Conservation (phyloP, 2,329 filamentous ascomycete species). For the Xylaria sp. region DNA sequence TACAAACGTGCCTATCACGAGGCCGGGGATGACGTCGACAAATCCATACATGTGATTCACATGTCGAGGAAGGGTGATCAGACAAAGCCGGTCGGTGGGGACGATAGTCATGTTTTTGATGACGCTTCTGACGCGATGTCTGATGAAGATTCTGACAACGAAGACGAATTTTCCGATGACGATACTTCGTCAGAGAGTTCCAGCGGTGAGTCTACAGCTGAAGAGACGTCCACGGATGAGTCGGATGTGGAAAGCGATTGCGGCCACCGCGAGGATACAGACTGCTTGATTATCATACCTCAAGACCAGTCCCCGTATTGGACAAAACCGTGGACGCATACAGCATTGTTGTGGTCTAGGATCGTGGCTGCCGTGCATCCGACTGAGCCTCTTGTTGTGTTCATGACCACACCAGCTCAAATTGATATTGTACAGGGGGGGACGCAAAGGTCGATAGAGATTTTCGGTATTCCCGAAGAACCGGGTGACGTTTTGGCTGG, state of each 20-base stretch:
- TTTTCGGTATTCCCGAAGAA: neutral
- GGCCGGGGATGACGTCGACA: neutral
- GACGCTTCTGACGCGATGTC: neutral
- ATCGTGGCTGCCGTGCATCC: constrained; percentile 15
- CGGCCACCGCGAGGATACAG: neutral
- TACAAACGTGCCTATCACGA: neutral
- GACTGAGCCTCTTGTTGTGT: constrained; percentile 1
- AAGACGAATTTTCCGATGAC: constrained; percentile 19
- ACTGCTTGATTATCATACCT: constrained; percentile 18
- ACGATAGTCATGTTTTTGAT: neutral
- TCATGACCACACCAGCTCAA: constrained; percentile 1
- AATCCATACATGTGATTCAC: constrained; percentile 4
- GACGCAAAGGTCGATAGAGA: constrained; percentile 1
- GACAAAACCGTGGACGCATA: constrained; percentile 18
- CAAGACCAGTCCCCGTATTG: constrained; percentile 3
- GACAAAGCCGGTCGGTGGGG: neutral
- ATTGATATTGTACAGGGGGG: constrained; percentile 4
- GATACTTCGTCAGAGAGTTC: constrained; percentile 5
- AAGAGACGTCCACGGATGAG: constrained; percentile 12
- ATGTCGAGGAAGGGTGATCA: constrained; percentile 1
- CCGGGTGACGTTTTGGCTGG: constrained; percentile 1
- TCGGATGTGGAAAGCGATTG: constrained; percentile 11
- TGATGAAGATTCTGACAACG: neutral
- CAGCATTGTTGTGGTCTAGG: constrained; percentile 7
- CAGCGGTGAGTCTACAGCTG: neutral